These are phyloP conservation scores for Penicillium diatomitis DNA, from an alignment of 495 filamentous ascomycete genomes.

Conservation along the genomic window DNA sequence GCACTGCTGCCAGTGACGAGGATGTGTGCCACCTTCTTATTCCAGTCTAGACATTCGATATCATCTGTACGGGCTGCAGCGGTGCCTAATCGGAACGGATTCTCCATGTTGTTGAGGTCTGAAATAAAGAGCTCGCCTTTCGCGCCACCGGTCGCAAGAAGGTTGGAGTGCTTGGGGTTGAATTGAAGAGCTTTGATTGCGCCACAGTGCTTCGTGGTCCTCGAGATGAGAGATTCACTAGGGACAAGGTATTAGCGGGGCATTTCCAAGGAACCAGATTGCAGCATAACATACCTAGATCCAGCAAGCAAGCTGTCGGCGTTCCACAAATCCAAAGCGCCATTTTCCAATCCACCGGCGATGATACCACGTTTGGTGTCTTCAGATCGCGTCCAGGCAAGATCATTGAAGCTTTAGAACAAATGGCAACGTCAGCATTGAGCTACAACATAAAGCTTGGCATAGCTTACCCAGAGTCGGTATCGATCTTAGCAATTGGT, in stretches of 20 bases:
- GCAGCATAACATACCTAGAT: conserved; percentile 34
- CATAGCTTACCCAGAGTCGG: conserved; percentile 72
- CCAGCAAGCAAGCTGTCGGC: conserved; percentile 73
- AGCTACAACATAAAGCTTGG: neutral
- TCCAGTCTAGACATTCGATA: conserved; percentile 94
- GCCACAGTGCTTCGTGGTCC: conserved; percentile 86
- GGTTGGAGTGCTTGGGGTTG: conserved; percentile 86
- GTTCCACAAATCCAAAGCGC: conserved; percentile 92
- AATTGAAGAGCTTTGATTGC: conserved; percentile 95
- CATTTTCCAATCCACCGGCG: conserved; percentile 92
- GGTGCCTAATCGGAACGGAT: conserved; percentile 81
- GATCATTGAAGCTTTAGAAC: conserved; percentile 77
- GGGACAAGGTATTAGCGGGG: too few species aligned
- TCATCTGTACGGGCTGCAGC: conserved; percentile 84
- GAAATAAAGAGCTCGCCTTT: conserved; percentile 97
- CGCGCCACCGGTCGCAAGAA: conserved; percentile 84
- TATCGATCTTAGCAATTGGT: conserved; percentile 71
- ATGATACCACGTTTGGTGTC: conserved; percentile 76
- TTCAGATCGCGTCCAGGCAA: conserved; percentile 81
- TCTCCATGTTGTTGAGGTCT: conserved; percentile 80
- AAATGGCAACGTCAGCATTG: neutral
- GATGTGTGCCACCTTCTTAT: conserved; percentile 95
- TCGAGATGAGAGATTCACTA: conserved; percentile 71
- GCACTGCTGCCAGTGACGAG: conserved; percentile 88
- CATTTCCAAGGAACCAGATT: conserved; percentile 2